Conservation (phyloP, 2,329 filamentous ascomycete species). For the Penicillium janthinellum region DNA sequence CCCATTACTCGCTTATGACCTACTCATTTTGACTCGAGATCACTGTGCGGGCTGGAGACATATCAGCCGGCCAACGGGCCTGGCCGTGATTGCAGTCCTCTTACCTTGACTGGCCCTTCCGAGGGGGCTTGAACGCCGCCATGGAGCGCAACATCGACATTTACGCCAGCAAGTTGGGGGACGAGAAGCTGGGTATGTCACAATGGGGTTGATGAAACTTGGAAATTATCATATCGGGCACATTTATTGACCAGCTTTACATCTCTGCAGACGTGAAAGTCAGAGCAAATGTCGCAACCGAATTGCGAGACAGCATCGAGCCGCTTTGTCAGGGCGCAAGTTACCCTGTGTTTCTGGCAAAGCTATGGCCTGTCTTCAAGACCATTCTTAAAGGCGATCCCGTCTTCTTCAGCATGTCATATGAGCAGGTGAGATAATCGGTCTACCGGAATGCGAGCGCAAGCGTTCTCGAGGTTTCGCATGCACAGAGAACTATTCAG, state of each 20-base stretch:
- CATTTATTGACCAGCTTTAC: conserved; percentile 7
- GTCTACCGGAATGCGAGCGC: conserved; percentile 3
- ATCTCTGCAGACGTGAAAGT: conserved; percentile 68
- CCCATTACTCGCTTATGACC: conserved; percentile 36
- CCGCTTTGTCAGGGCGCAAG: conserved; percentile 73
- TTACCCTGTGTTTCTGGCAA: conserved; percentile 80
- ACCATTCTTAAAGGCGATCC: conserved; percentile 81
- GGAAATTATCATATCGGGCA: not conserved
- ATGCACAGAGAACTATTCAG: conserved; percentile 4
- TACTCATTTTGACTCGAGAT: conserved; percentile 19
- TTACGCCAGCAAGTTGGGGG: conserved; percentile 52
- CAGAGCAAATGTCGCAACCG: conserved; percentile 79
- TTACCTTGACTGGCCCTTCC: conserved; percentile 26
- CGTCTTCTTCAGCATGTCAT: conserved; percentile 86
- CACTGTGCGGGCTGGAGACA: conserved; percentile 32
- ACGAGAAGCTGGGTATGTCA: conserved; percentile 51
- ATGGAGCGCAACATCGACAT: conserved; percentile 53
- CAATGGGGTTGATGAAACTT: not conserved
- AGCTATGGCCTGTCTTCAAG: conserved; percentile 87
- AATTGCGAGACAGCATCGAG: conserved; percentile 89
- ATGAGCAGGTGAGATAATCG: conserved; percentile 71
- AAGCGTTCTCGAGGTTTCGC: not conserved
- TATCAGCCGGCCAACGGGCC: conserved; percentile 42
- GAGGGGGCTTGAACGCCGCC: conserved; percentile 28
- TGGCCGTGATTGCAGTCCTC: conserved; percentile 35